Evolutionary conservation across 352 stramenopile species (phyloP), one percentile per base, ranked within the genome.

Genomic region (Globisporangium megalacanthum): DNA sequence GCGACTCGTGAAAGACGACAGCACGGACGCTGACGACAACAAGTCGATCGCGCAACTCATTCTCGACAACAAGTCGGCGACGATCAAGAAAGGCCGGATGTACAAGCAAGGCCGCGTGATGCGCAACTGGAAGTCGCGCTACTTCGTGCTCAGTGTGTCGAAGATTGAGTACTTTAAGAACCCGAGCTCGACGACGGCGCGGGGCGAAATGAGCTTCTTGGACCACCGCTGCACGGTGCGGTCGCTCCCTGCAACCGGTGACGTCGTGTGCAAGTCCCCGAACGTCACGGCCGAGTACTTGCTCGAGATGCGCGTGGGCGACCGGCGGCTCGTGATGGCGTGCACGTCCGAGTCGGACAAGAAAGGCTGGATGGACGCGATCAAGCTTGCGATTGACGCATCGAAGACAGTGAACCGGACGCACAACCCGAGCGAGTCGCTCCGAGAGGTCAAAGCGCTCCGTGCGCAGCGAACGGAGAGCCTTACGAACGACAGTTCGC

Each of bases 131-230:
- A 94, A 94, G 64, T 89, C 79, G n/a, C 77, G 83, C 56, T 94
- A 94, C 61, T 94, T 94, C 62, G 79, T 92, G 59, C 60, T 94
- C 17, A 90, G 79, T 70, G 83, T 94, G 56, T 92, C 81, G 14
- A 92, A 94, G 68, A 80, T 92, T 49, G 80, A 92, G 52, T 87
- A 83, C 62, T 92, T 92, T 49, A 91, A 92, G 63, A 92, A 80
- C 61, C 84, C 82, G 20, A 91, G 78, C 37, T 88, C 81, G 8
- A 92, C 81, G 11, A 75, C 78, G 11, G 77, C 83, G 15, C 83
- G 81, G 17, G 83, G 83, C 39, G 83, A 92, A 55, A 70, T 94
- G 66, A 89, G 83, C 44, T 94, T 92, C 62, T 50, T 94, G 39
- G 70, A 87, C 54, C 73, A 89, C 29, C 79, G 83, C 7, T 91